Evolutionary conservation across 257 asterid genomes (phyloP).

Genomic region (Solanum corneliomulleri): DNA sequence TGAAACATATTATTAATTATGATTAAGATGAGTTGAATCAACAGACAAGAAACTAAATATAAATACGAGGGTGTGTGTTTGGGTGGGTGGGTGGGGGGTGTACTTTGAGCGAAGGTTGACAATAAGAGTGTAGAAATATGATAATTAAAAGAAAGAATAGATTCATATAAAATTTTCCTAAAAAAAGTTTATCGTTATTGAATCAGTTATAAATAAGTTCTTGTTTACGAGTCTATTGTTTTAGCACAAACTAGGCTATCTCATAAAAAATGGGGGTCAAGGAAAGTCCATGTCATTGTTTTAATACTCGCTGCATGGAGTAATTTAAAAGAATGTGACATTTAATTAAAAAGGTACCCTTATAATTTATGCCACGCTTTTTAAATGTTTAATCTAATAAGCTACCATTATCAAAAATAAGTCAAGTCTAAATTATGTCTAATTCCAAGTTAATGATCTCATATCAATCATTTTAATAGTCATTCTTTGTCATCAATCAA

Average conservation of each 20-base stretch:
- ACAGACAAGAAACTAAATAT: background rate
- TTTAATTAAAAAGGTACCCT: background rate
- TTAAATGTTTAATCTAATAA: background rate
- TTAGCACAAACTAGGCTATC: background rate
- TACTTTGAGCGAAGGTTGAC: background rate
- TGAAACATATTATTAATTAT: background rate
- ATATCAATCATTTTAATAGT: background rate
- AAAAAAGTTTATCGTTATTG: accelerated
- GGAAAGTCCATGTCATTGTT: background rate
- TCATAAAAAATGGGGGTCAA: background rate
- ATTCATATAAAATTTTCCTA: background rate
- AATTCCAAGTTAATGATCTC: background rate
- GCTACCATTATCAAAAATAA: background rate
- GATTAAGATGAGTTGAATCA: background rate
- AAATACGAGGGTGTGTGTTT: background rate
- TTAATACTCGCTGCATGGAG: background rate
- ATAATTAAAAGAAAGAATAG: too few species aligned
- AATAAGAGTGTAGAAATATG: background rate
- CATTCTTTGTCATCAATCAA: background rate
- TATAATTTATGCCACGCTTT: background rate
- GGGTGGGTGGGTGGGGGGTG: too few species aligned
- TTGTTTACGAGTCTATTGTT: background rate
- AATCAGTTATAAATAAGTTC: background rate
- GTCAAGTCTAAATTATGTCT: background rate
- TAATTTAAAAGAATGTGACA: background rate